A percentile compares a stretch with the other conserved stretches of the same genome.
Conservation (phyloP, 331 rosid species). For the Rhamnella rubrinervis region DNA sequence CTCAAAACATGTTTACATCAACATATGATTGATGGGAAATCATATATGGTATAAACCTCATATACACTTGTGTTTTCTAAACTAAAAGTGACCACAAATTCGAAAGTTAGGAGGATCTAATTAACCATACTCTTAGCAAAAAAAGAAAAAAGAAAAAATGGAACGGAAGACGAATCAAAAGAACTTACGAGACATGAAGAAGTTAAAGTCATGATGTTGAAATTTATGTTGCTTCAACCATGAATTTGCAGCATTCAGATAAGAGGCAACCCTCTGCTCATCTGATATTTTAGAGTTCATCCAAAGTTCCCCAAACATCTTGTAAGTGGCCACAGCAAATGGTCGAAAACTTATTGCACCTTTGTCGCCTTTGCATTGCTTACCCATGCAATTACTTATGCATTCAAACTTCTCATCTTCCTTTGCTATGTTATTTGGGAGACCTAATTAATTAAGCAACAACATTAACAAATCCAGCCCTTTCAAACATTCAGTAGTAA, state of each 20-base stretch:
- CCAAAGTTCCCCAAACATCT: conserved; percentile 27
- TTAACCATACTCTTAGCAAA: no score
- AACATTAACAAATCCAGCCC: neutral
- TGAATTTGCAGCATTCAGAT: conserved; percentile 22
- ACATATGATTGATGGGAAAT: no score
- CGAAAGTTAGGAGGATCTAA: no score
- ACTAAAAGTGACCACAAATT: no score
- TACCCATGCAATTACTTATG: neutral
- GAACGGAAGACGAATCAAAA: no score
- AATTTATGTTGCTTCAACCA: conserved; percentile 22
- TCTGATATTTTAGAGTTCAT: conserved; percentile 5
- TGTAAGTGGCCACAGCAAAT: conserved; percentile 16
- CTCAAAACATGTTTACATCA: no score
- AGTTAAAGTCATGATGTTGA: conserved; percentile 25
- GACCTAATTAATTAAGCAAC: neutral
- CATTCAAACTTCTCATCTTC: conserved; percentile 1
- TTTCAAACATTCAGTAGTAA: no score
- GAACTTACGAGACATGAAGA: conserved; percentile 25
- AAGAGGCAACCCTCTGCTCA: conserved; percentile 12
- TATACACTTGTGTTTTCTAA: no score
- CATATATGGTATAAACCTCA: no score
- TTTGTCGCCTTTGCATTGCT: neutral
- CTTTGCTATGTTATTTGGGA: neutral
- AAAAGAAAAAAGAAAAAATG: no score
- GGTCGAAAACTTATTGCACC: conserved; percentile 12